Conservation (phyloP, 2,329 filamentous ascomycete species). For the Chrysoporthe cubensis region DNA sequence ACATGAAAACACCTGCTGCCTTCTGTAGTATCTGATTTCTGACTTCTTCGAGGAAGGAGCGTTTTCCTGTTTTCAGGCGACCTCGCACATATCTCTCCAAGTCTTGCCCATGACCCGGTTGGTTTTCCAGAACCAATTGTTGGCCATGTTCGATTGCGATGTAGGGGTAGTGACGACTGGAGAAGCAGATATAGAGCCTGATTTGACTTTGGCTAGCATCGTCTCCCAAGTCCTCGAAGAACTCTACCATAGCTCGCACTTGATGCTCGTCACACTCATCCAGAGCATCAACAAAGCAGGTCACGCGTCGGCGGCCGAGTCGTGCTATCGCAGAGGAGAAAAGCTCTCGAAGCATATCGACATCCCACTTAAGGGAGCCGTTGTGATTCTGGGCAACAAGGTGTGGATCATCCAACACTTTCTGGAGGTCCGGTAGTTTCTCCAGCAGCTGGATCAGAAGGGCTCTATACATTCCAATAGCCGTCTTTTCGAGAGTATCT, state of each 20-base stretch:
- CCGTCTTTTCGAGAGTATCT: constrained; percentile 46
- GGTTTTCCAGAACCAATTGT: constrained; percentile 39
- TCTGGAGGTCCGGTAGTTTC: constrained; percentile 37
- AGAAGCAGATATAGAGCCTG: constrained; percentile 45
- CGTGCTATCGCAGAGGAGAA: constrained; percentile 28
- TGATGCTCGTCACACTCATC: constrained; percentile 41
- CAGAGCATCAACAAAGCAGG: constrained; percentile 31
- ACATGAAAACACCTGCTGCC: constrained; percentile 47
- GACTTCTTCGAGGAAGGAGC: constrained; percentile 29
- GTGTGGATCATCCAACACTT: constrained; percentile 31
- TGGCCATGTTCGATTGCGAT: constrained; percentile 40
- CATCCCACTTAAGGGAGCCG: constrained; percentile 16
- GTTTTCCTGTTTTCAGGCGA: constrained; percentile 33
- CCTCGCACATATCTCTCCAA: constrained; percentile 39
- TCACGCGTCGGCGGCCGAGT: constrained; percentile 25
- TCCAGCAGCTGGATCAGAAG: constrained; percentile 50
- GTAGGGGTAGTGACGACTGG: constrained; percentile 53
- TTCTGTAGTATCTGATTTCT: constrained; percentile 39
- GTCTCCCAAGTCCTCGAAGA: constrained; percentile 45
- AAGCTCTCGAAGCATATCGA: constrained; percentile 21
- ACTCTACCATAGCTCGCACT: constrained; percentile 46
- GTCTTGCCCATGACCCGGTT: constrained; percentile 42
- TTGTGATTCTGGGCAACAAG: not conserved
- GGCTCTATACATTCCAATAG: constrained; percentile 51
- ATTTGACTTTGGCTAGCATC: constrained; percentile 29